These are phyloP conservation scores for Solanum hybrid DNA, from an alignment of 305 asterid genomes.

Conservation along the genomic window DNA sequence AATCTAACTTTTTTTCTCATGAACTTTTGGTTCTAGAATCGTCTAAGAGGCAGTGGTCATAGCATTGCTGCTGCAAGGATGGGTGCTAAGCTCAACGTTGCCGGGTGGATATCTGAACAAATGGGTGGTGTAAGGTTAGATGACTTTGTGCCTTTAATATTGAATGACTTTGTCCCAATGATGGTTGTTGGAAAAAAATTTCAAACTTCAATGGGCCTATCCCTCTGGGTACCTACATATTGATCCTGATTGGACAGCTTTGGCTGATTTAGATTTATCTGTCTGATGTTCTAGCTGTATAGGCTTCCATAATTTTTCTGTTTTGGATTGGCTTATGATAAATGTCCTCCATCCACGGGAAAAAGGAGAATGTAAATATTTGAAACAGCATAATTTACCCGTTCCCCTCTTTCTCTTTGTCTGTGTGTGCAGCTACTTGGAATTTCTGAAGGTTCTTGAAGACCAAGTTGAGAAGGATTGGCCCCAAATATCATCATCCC, in stretches of 20 bases:
- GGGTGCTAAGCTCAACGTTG: conserved; percentile 95
- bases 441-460: conserved; percentile 69
- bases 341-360: not conserved
- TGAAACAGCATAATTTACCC: not conserved
- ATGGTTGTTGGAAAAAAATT: not conserved
- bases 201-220: not conserved
- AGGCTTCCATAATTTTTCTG: not conserved
- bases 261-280: not conserved
- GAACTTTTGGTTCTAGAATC: conserved; percentile 49
- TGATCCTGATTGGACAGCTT: not conserved
- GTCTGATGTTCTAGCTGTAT: not conserved
- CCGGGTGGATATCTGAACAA: conserved; percentile 95
- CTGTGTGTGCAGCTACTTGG: conserved; percentile 65
- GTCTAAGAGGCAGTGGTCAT: conserved; percentile 96
- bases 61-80: conserved; percentile 93
- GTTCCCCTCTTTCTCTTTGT: not conserved
- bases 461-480: conserved; percentile 72
- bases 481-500: conserved; percentile 74
- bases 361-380: not conserved
- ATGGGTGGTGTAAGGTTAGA: conserved; percentile 95
- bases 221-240: not conserved
- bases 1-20: conserved; percentile 8
- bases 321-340: not conserved
- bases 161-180: not conserved
- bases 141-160: conserved; percentile 3